Conservation (phyloP, 345 rosid genomes). For the Arabidopsis suecica region DNA sequence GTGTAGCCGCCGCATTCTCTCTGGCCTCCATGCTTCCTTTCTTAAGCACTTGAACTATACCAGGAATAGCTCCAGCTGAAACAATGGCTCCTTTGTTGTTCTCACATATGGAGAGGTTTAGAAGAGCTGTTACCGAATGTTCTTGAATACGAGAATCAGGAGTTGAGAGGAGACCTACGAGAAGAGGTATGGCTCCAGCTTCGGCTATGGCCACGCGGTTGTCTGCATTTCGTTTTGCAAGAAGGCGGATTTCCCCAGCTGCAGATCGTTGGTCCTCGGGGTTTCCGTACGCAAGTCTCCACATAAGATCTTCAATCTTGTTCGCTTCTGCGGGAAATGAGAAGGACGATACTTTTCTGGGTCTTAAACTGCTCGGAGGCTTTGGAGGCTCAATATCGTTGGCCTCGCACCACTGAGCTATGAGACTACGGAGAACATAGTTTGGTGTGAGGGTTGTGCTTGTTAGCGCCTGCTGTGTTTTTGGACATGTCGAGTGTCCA, state of each 20-base stretch:
- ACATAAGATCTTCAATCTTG: slow-evolving; percentile 75
- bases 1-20: slow-evolving; percentile 98
- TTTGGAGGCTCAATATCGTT: slow-evolving; percentile 90
- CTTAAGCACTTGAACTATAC: slow-evolving; percentile 91
- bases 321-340: slow-evolving; percentile 76
- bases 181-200: slow-evolving; percentile 98
- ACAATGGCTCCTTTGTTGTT: slow-evolving; percentile 92
- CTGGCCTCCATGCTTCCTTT: slow-evolving; percentile 99
- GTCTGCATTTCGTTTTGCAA: slow-evolving; percentile 95
- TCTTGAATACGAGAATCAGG: slow-evolving; percentile 92
- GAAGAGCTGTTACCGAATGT: slow-evolving; percentile 93
- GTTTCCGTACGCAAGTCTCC: slow-evolving; percentile 73
- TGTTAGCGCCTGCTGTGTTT: slow-evolving; percentile 82
- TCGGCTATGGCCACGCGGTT: slow-evolving; percentile 98
- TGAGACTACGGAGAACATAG: slow-evolving; percentile 92
- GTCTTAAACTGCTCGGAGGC: slow-evolving; percentile 71
- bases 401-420: slow-evolving; percentile 96
- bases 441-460: slow-evolving; percentile 81
- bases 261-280: slow-evolving; percentile 85
- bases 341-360: slow-evolving; percentile 63
- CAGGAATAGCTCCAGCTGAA: slow-evolving; percentile 88
- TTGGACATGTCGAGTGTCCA: slow-evolving; percentile 91
- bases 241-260: slow-evolving; percentile 95
- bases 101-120: slow-evolving; percentile 96
- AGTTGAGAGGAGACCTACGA: slow-evolving; percentile 77